Evolutionary conservation across 2,329 filamentous ascomycete species (phyloP).

Genomic region (Escovopsis sp.): DNA sequence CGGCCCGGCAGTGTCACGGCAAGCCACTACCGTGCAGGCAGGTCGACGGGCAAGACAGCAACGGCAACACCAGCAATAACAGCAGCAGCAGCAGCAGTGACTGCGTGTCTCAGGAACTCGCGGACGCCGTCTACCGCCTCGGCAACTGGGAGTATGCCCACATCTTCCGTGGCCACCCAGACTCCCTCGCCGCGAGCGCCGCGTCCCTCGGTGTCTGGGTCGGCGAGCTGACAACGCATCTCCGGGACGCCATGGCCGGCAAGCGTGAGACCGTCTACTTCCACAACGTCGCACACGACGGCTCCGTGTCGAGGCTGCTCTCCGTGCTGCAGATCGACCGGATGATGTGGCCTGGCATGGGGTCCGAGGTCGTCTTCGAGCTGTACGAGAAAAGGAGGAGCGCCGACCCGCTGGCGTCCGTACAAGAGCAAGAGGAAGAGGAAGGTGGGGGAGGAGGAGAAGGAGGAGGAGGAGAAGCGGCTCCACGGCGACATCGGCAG

Average conservation of each 20-base stretch:
- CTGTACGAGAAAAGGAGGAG: constrained; percentile 47
- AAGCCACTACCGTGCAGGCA: constrained; percentile 57
- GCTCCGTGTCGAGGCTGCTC: constrained; percentile 50
- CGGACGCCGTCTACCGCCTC: constrained; percentile 57
- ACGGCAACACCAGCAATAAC: too few species aligned
- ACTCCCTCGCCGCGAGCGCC: constrained; percentile 45
- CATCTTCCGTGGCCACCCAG: constrained; percentile 52
- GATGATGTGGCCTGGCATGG: constrained; percentile 82
- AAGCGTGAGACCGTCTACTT: constrained; percentile 34
- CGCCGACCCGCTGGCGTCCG: too few species aligned
- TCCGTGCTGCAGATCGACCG: constrained; percentile 54
- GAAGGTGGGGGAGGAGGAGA: too few species aligned
- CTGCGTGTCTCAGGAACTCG: constrained; percentile 47
- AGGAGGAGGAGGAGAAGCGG: too few species aligned
- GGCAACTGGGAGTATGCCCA: constrained; percentile 72
- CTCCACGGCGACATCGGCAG: too few species aligned
- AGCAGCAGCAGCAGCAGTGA: too few species aligned
- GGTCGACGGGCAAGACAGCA: constrained; percentile 22
- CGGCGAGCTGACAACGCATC: constrained; percentile 51
- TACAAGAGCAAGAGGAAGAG: too few species aligned
- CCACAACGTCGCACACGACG: constrained; percentile 73
- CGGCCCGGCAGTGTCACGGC: constrained; percentile 59
- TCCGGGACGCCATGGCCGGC: constrained; percentile 37
- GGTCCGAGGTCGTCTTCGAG: constrained; percentile 64
- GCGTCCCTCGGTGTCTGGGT: constrained; percentile 57